Conservation (phyloP, 179 eudicot species). For the Monotropa hypopitys region DNA sequence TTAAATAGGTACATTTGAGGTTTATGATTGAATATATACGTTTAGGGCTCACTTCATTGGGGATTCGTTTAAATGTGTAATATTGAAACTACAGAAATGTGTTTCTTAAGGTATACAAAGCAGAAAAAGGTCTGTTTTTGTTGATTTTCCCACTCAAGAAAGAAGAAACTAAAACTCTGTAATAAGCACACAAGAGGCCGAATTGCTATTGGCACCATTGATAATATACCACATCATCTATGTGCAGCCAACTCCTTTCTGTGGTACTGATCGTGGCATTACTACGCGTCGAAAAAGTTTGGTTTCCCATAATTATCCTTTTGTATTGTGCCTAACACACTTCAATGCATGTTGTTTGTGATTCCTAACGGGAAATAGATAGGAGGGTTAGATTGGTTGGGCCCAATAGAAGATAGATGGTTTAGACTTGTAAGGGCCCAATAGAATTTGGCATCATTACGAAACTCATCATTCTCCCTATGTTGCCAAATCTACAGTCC, state of each 20-base stretch:
- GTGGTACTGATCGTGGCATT: not conserved
- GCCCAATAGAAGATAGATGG: not conserved
- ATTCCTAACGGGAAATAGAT: not conserved
- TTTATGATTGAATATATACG: not conserved
- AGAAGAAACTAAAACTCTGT: not conserved
- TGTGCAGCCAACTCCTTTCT: not conserved
- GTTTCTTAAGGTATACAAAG: not conserved
- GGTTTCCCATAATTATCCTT: not conserved
- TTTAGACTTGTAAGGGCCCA: not conserved
- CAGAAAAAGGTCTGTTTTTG: not conserved
- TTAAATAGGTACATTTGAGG: not conserved
- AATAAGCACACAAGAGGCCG: not conserved
- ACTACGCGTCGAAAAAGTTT: not conserved
- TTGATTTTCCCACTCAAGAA: not conserved
- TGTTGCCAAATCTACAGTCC: not conserved
- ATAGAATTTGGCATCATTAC: not conserved
- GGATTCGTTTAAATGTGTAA: not conserved
- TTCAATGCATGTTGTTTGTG: not conserved
- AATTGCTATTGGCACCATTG: not conserved
- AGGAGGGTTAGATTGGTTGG: not conserved
- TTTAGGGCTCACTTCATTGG: not conserved
- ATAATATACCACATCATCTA: not conserved
- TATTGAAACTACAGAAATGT: too few relatives aligned
- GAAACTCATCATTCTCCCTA: not conserved
- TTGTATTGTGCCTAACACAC: not conserved